These are phyloP conservation scores for Blastobotrys illinoisensis DNA, from an alignment of 1,139 yeast genomes.

Conservation along the genomic window DNA sequence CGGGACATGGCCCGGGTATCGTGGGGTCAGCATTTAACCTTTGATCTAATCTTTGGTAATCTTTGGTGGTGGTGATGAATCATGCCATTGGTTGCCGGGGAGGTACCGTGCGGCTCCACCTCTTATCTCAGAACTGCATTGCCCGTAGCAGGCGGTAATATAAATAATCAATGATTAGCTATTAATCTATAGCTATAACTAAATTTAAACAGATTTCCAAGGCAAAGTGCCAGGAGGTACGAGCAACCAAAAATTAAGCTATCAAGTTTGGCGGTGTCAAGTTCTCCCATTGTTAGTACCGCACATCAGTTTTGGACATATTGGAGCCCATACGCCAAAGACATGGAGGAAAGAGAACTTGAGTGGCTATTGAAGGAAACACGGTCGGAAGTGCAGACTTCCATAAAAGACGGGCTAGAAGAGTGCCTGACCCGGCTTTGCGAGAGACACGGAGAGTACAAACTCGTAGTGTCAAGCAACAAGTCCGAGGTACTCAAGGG, in stretches of 20 bases:
- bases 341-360: conserved; percentile 19
- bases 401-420: conserved; percentile 25
- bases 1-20: conserved; percentile 78
- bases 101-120: too few species aligned
- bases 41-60: neutral
- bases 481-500: conserved; percentile 32
- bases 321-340: neutral
- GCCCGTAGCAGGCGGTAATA: too few species aligned
- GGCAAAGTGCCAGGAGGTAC: too few species aligned
- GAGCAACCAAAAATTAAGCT: too few species aligned
- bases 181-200: too few species aligned
- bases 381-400: conserved; percentile 19
- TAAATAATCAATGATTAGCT: too few species aligned
- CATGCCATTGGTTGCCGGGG: too few species aligned
- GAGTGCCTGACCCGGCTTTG: conserved; percentile 28
- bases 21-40: neutral
- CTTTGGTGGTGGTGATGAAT: neutral
- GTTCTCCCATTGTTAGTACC: too few species aligned
- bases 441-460: conserved; percentile 25
- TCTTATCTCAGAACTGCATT: too few species aligned
- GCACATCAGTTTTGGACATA: too few species aligned
- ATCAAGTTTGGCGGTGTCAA: too few species aligned
- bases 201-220: too few species aligned
- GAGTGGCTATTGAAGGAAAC: conserved; percentile 30
- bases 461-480: conserved; percentile 31